phyloP scores from a whole-genome alignment of 2,329 filamentous ascomycete species.

The Fusarium neocosmosporiellum region DNA sequence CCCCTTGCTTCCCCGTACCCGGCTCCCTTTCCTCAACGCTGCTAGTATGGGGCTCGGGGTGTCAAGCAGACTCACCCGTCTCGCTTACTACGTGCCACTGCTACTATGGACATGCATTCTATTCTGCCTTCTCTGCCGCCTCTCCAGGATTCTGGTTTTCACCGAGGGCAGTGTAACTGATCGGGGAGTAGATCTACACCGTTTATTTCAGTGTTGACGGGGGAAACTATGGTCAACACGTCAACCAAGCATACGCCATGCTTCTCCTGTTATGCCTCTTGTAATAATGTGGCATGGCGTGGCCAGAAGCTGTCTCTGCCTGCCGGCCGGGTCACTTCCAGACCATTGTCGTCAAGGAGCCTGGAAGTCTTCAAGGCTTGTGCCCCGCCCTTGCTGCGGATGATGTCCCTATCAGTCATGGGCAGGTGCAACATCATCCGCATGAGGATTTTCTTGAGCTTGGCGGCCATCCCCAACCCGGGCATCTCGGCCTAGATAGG shows the following conservation, averaged over 20 bases:
- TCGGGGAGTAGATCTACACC: constrained; percentile 19
- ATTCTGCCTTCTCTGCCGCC: constrained; percentile 15
- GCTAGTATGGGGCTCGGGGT: constrained; percentile 30
- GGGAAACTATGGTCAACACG: constrained; percentile 30
- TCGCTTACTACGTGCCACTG: constrained; percentile 4
- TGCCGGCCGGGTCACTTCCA: constrained; percentile 14
- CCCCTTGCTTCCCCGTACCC: constrained; percentile 23
- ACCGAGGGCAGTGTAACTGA: constrained; percentile 3
- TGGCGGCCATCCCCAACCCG: constrained; percentile 31
- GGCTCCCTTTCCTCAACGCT: constrained; percentile 22
- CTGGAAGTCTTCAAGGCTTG: constrained; percentile 21
- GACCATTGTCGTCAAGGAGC: constrained; percentile 15
- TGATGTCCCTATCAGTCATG: constrained; percentile 25
- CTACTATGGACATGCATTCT: constrained; percentile 14
- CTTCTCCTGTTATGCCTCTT: constrained; percentile 10
- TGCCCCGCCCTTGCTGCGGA: constrained; percentile 34
- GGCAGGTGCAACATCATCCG: constrained; percentile 15
- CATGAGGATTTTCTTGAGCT: constrained; percentile 27
- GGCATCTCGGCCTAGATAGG: constrained; percentile 35
- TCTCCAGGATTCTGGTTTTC: constrained; percentile 7
- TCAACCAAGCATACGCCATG: constrained; percentile 16
- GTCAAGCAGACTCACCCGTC: constrained; percentile 5
- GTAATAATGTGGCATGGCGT: constrained; percentile 14
- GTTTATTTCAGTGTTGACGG: constrained; percentile 2
- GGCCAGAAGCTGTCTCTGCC: constrained; percentile 15